Conservation (phyloP, 495 filamentous ascomycete genomes). For the Mytilinidion resinicola region DNA sequence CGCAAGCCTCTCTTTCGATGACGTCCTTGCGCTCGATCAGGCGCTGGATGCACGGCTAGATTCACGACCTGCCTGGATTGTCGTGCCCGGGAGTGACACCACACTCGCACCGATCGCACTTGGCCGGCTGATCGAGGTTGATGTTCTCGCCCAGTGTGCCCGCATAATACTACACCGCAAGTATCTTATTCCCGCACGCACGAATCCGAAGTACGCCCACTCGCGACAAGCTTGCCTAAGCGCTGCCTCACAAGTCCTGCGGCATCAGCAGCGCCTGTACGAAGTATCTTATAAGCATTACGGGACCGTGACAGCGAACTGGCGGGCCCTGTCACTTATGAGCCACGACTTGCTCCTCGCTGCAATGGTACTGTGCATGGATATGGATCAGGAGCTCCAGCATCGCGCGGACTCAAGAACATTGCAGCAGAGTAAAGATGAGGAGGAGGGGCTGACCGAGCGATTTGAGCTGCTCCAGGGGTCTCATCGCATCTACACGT, state of each 20-base stretch:
- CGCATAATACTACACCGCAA: constrained; percentile 7
- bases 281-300: neutral
- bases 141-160: neutral
- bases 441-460: too few relatives aligned
- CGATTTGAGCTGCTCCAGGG: too few relatives aligned
- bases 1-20: neutral
- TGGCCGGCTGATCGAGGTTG: neutral
- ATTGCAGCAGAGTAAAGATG: too few relatives aligned
- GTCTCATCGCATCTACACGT: too few relatives aligned
- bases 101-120: constrained; percentile 11
- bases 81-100: neutral
- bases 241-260: constrained; percentile 3
- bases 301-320: neutral
- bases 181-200: too few relatives aligned
- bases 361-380: neutral
- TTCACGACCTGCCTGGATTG: constrained; percentile 2
- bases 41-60: constrained; percentile 13
- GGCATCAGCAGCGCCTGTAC: neutral
- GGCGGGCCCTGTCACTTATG: neutral
- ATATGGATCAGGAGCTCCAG: neutral
- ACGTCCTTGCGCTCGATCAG: neutral
- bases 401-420: too few relatives aligned
- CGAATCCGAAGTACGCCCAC: neutral
- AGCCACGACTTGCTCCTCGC: neutral
- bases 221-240: neutral